phyloP scores from a whole-genome alignment of 2,329 filamentous ascomycete species.

The Cercospora sp. region DNA sequence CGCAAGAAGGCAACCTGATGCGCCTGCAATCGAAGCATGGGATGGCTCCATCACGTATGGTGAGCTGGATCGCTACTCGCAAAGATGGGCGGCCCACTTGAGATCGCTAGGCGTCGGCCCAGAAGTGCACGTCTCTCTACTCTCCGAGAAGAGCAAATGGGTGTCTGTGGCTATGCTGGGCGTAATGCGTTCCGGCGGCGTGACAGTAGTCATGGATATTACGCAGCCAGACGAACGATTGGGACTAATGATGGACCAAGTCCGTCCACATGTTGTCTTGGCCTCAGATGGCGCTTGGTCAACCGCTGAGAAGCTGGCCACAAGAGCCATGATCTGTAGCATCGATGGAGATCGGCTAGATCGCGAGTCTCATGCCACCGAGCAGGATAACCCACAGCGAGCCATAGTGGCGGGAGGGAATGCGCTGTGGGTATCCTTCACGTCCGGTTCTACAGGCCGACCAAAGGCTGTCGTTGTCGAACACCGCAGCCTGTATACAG shows the following conservation, averaged over 20 bases:
- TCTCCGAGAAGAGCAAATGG: constrained; percentile 35
- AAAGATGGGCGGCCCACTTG: constrained; percentile 10
- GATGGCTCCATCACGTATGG: constrained; percentile 33
- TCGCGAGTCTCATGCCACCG: background rate
- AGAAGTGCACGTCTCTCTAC: constrained; percentile 26
- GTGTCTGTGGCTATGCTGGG: constrained; percentile 31
- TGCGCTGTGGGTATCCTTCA: constrained; percentile 16
- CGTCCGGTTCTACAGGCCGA: constrained; percentile 54
- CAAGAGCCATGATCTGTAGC: background rate
- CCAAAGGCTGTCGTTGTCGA: constrained; percentile 25
- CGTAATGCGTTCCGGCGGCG: constrained; percentile 36
- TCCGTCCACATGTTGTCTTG: constrained; percentile 25
- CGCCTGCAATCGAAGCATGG: constrained; percentile 32
- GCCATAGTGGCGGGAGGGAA: background rate
- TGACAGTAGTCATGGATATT: constrained; percentile 27
- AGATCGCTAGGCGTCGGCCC: background rate
- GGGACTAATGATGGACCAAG: constrained; percentile 32
- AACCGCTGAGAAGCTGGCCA: constrained; percentile 1
- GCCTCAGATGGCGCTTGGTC: constrained; percentile 3
- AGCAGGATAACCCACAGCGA: background rate
- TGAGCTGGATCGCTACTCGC: constrained; percentile 30
- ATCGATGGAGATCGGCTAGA: background rate
- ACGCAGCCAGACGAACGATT: constrained; percentile 30
- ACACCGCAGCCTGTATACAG: constrained; percentile 14
- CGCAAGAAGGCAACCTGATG: constrained; percentile 24